These are phyloP conservation scores for Bondarzewia mesenterica DNA, from an alignment of 1,284 basidiomycete species.

Conservation along the genomic window DNA sequence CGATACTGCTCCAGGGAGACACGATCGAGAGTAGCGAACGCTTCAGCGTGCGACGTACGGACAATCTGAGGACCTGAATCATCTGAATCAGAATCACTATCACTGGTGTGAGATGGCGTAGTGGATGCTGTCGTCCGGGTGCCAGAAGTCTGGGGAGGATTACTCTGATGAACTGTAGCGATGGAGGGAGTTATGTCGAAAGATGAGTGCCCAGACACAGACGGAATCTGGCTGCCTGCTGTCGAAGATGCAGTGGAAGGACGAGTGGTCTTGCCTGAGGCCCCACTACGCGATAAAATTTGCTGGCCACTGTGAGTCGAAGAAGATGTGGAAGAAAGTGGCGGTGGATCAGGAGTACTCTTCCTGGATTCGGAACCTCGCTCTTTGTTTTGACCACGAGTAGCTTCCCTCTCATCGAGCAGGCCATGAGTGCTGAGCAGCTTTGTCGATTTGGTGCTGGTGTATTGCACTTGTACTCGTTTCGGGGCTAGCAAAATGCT, in stretches of 20 bases:
- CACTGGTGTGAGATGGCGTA: conserved; percentile 8
- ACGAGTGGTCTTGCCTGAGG: not conserved
- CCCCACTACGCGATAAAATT: not conserved
- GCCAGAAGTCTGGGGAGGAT: too few species aligned
- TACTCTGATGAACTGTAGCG: too few species aligned
- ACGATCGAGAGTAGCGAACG: conserved; percentile 56
- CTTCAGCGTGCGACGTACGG: conserved; percentile 66
- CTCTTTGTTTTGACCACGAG: conserved; percentile 6
- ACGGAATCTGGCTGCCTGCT: not conserved
- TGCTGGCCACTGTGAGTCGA: conserved; percentile 2
- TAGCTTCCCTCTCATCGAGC: conserved; percentile 36
- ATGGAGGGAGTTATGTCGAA: conserved; percentile 7
- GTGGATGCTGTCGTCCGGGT: not conserved
- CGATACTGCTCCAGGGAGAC: conserved; percentile 37
- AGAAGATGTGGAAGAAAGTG: not conserved
- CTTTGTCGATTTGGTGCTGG: conserved; percentile 67
- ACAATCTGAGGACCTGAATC: conserved; percentile 26
- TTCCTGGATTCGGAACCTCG: not conserved
- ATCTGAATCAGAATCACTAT: conserved; percentile 30
- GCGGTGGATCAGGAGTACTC: not conserved
- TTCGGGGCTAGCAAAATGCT: conserved; percentile 60
- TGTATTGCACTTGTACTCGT: conserved; percentile 67
- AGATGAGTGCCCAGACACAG: conserved; percentile 5
- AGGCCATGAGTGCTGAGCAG: conserved; percentile 61
- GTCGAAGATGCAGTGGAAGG: not conserved